phyloP scores from a whole-genome alignment of 306 rosid species.

The Vicia sativa region DNA sequence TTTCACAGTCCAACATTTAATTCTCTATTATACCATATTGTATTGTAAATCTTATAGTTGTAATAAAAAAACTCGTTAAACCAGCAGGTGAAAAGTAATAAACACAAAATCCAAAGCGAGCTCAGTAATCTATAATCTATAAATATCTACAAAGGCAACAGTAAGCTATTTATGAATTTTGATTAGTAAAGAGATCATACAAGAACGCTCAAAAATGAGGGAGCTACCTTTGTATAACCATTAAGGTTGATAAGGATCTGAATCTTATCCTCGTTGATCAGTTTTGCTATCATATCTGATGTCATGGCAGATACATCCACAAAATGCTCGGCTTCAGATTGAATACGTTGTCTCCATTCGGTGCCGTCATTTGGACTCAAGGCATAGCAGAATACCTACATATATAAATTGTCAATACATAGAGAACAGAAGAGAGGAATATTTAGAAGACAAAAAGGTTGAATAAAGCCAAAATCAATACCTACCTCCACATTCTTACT shows the following conservation, averaged over 20 bases:
- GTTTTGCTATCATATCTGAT: constrained; percentile 86
- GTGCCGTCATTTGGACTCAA: constrained; percentile 93
- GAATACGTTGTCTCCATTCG: constrained; percentile 94
- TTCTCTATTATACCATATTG: neutral
- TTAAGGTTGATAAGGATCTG: constrained; percentile 90
- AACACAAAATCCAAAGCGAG: neutral
- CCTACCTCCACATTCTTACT: constrained; percentile 92
- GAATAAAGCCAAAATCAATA: constrained; percentile 38
- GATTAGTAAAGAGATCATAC: neutral
- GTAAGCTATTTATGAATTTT: neutral
- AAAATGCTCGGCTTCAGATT: constrained; percentile 90
- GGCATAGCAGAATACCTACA: constrained; percentile 92
- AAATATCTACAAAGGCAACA: neutral
- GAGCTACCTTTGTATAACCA: constrained; percentile 91
- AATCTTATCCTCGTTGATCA: constrained; percentile 84
- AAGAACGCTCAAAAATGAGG: neutral
- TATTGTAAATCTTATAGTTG: neutral
- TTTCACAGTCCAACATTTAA: neutral
- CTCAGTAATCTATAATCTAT: neutral
- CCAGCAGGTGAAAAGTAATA: neutral
- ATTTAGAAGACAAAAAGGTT: constrained; percentile 1
- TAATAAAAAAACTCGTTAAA: neutral
- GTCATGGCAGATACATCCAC: constrained; percentile 89
- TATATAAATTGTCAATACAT: constrained; percentile 18
- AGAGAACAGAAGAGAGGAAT: constrained; percentile 1